phyloP scores from a whole-genome alignment of 768 basidiomycete species.

The Pholiota molesta region DNA sequence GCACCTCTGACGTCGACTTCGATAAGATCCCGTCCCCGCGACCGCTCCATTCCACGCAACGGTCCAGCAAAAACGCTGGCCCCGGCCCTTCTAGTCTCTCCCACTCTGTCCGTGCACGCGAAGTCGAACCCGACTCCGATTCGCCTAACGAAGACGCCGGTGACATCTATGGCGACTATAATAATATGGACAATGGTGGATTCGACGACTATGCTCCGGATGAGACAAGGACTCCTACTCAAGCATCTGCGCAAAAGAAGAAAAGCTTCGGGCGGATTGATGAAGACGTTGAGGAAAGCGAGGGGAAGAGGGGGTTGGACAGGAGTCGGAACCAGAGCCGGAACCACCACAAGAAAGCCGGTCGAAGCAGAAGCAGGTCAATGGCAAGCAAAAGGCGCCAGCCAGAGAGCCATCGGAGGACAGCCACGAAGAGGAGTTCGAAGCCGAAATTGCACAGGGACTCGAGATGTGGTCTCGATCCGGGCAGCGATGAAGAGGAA shows the following conservation, averaged over 20 bases:
- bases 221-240: constrained; percentile 16
- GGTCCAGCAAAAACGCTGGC: constrained; percentile 34
- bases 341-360: constrained; percentile 37
- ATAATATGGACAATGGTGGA: constrained; percentile 26
- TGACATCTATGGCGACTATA: constrained; percentile 28
- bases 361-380: constrained; percentile 29
- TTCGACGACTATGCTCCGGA: constrained; percentile 33
- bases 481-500: constrained; percentile 33
- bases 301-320: constrained; percentile 32
- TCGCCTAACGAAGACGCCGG: constrained; percentile 33
- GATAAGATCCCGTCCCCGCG: constrained; percentile 67
- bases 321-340: constrained; percentile 34
- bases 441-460: constrained; percentile 46
- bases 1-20: constrained; percentile 59
- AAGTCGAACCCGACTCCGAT: constrained; percentile 34
- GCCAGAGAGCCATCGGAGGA: constrained; percentile 11
- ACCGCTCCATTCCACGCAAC: constrained; percentile 31
- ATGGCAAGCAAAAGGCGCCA: constrained; percentile 44
- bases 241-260: constrained; percentile 34
- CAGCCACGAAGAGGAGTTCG: constrained; percentile 37
- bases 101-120: constrained; percentile 32
- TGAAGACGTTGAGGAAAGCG: constrained; percentile 44
- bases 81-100: constrained; percentile 45
- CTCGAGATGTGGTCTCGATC: constrained; percentile 40
- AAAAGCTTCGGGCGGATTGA: constrained; percentile 51